Evolutionary conservation across 768 basidiomycete species (phyloP), one percentile per base, ranked within the genome.

Genomic region (Tremella fuciformis): DNA sequence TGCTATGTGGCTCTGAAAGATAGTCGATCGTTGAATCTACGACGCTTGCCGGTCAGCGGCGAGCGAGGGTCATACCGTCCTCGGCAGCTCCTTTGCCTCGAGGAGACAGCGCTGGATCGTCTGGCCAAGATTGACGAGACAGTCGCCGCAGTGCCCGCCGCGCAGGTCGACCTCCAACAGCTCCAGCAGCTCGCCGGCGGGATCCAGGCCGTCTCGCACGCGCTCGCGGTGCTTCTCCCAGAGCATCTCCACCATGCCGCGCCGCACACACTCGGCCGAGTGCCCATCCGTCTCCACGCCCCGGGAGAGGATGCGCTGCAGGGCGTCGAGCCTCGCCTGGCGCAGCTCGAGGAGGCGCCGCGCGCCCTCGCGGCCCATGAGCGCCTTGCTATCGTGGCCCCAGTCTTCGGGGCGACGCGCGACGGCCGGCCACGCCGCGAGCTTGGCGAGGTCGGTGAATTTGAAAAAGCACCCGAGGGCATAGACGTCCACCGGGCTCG

Each of bases 381-480:
- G 41, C 1, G 46, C 22, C 40, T 50, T 57, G 8, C 48, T 29
- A 6, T 66, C 66, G 13, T 55, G 48, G 13, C 53, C 19, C 71
- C 71, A 73, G 22, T 59, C 44, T 1, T 37, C 46, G 9, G 38
- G 41, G 0, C 61, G 62, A 8, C 65, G 39, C n/a, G 48, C 44
- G 19, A 70, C 19, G 44, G 64, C 64, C 3, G 51, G 19, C 16
- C 25, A 18, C 8, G 37, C 13, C n/a, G 72, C 61, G 11, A 74
- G 21, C 38, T 50, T 58, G 7, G 67, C 65, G 4, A 68, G 40
- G 59, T 74, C 72, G 22, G 57, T 49, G 46, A 74, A 74, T 40
- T 64, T 69, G 59, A 71, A 74, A 51, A 63, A 74, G 24, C 51
- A 55, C 25, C 65, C 63, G 53, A 67, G 51, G 21, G 72, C 64